These are phyloP conservation scores for Pseudocercospora crystallina DNA, from an alignment of 2,329 filamentous ascomycete species.

Conservation along the genomic window DNA sequence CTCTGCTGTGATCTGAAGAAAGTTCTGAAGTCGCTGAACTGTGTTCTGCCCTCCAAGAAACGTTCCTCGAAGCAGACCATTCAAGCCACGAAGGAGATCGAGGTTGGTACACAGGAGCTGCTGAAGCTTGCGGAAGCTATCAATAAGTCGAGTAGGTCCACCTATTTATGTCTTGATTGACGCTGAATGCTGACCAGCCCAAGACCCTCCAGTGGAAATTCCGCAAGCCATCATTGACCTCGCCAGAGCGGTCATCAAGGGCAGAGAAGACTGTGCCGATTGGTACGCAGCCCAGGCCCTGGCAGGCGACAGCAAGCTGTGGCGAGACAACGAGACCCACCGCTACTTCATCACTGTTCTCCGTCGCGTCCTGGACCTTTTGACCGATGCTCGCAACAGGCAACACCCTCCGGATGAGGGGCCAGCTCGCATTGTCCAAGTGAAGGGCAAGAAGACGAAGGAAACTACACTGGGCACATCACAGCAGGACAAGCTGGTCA, in stretches of 20 bases:
- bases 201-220: not conserved
- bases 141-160: too few species aligned
- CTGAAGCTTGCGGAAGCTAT: slow-evolving; percentile 14
- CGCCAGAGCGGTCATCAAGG: slow-evolving; percentile 9
- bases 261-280: slow-evolving; percentile 1
- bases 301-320: not conserved
- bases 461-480: not conserved
- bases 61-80: too few species aligned
- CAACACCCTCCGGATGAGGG: not conserved
- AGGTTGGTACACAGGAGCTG: slow-evolving; percentile 9
- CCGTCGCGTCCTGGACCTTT: slow-evolving; percentile 1
- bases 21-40: slow-evolving; percentile 1
- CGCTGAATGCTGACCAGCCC: too few species aligned
- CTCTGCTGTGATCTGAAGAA: slow-evolving; percentile 9
- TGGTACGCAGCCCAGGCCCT: slow-evolving; percentile 9
- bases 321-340: slow-evolving; percentile 12
- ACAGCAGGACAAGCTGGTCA: not conserved
- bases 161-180: too few species aligned
- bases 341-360: slow-evolving; percentile 13
- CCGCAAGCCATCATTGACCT: slow-evolving; percentile 5
- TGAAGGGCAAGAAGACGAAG: not conserved
- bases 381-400: not conserved
- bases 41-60: not conserved
- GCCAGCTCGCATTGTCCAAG: not conserved
- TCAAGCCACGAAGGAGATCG: not conserved